Conservation (phyloP, 768 basidiomycete genomes). For the Lactifluus hygrophoroides region DNA sequence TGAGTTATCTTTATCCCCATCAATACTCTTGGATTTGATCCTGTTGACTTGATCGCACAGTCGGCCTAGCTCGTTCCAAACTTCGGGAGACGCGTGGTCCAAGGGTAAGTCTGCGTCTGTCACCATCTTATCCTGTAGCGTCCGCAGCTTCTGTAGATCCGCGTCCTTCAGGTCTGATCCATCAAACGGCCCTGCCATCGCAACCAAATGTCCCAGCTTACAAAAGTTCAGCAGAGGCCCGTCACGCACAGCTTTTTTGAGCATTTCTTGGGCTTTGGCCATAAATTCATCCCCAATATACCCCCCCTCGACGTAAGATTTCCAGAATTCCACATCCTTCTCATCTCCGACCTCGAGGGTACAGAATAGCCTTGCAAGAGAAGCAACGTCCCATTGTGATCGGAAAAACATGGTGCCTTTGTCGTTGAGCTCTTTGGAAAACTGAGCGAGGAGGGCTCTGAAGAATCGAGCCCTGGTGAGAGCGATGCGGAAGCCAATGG, state of each 20-base stretch:
- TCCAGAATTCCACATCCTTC: background rate
- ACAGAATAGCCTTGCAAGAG: background rate
- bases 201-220: background rate
- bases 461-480: background rate
- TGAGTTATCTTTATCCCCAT: no score
- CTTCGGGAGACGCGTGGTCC: background rate
- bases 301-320: background rate
- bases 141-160: background rate
- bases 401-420: background rate
- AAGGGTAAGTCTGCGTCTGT: background rate
- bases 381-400: conserved; percentile 6
- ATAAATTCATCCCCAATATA: background rate
- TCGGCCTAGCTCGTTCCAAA: background rate
- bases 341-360: background rate
- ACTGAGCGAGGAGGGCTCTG: background rate
- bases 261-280: background rate
- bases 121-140: background rate
- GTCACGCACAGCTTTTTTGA: background rate
- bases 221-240: conserved; percentile 9
- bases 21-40: background rate
- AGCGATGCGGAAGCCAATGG: background rate
- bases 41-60: background rate
- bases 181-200: background rate
- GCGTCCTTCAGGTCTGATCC: background rate
- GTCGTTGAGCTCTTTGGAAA: background rate